phyloP scores from a whole-genome alignment of 768 basidiomycete species.

The Kwoniella botswanensis region DNA sequence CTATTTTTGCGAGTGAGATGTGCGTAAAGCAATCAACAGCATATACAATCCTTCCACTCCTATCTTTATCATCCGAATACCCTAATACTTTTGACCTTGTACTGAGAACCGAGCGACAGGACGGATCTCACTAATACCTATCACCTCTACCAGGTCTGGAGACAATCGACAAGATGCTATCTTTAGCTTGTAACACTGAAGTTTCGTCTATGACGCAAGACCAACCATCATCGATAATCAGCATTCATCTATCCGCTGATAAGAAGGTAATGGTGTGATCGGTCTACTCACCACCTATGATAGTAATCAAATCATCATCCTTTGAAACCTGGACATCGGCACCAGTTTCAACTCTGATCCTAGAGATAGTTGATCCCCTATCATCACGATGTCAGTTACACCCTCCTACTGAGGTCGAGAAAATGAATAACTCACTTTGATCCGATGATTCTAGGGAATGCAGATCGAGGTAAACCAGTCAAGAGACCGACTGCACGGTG shows the following conservation, averaged over 20 bases:
- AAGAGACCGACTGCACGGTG: slow-evolving; percentile 50
- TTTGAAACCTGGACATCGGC: slow-evolving; percentile 90
- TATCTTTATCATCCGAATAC: neutral
- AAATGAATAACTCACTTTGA: slow-evolving; percentile 65
- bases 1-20: neutral
- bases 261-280: too few species aligned
- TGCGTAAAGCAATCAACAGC: neutral
- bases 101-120: too few species aligned
- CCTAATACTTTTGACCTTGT: too few species aligned
- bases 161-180: slow-evolving; percentile 55
- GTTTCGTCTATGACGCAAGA: slow-evolving; percentile 40
- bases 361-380: slow-evolving; percentile 76
- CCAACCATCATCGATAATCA: neutral
- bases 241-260: too few species aligned
- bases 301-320: slow-evolving; percentile 83
- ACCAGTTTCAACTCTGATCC: slow-evolving; percentile 84
- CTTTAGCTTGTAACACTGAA: slow-evolving; percentile 56
- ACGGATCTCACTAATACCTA: slow-evolving; percentile 28
- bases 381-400: neutral
- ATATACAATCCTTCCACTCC: neutral
- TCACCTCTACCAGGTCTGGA: slow-evolving; percentile 42
- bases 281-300: slow-evolving; percentile 70
- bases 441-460: slow-evolving; percentile 92
- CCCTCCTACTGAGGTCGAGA: too few species aligned
- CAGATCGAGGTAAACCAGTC: slow-evolving; percentile 64